Conservation (phyloP, 2,329 filamentous ascomycete species). For the Pyrenophora teres region DNA sequence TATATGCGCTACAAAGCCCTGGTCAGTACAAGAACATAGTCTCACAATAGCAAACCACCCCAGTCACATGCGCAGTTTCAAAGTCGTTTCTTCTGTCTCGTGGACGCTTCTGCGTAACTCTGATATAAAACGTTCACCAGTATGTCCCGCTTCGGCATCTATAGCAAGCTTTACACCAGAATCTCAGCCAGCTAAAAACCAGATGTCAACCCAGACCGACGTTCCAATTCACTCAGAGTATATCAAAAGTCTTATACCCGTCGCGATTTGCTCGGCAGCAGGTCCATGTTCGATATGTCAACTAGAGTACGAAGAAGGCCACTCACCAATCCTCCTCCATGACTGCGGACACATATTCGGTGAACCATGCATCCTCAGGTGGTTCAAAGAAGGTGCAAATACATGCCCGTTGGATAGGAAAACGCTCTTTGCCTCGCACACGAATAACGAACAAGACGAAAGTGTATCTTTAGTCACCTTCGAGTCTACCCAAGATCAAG, state of each 20-base stretch:
- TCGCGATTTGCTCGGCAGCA: constrained; percentile 7
- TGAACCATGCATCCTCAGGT: constrained; percentile 10
- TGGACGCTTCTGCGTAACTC: background rate
- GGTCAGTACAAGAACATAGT: background rate
- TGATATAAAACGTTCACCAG: background rate
- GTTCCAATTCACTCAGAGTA: background rate
- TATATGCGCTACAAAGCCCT: background rate
- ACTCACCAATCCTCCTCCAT: constrained; percentile 6
- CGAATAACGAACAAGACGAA: background rate
- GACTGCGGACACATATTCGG: constrained; percentile 21
- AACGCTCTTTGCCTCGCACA: background rate
- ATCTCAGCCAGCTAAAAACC: background rate
- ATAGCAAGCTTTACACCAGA: background rate
- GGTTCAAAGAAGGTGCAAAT: constrained; percentile 3
- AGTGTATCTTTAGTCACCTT: background rate
- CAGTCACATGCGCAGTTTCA: constrained; percentile 1
- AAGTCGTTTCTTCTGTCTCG: background rate
- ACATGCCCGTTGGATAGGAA: constrained; percentile 3
- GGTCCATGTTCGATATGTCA: constrained; percentile 13
- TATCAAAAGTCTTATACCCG: background rate
- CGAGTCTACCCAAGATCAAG: background rate
- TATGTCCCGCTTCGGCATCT: no score
- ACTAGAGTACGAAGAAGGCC: background rate
- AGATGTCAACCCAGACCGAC: background rate
- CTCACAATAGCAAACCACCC: background rate